Evolutionary conservation across 345 rosid genomes (phyloP).

Genomic region (Angophora floribunda): DNA sequence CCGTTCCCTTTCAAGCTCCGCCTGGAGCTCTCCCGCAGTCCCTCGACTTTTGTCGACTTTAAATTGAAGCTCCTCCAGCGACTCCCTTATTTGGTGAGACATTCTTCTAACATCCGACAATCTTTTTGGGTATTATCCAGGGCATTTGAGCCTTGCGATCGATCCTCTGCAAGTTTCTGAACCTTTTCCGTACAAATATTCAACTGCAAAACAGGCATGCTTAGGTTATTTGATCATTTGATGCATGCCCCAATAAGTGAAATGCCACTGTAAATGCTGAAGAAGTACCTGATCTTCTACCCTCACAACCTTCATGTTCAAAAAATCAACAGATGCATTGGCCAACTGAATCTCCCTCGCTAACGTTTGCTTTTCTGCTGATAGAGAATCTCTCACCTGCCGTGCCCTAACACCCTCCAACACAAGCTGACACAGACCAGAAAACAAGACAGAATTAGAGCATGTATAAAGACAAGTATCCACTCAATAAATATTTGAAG

Average conservation of each 20-base stretch:
- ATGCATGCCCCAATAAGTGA: neutral
- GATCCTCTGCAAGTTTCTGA: constrained; percentile 68
- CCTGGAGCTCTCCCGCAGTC: constrained; percentile 40
- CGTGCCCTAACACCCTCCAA: constrained; percentile 73
- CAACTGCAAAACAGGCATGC: constrained; percentile 43
- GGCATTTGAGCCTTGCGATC: constrained; percentile 30
- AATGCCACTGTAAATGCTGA: neutral
- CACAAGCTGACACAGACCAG: constrained; percentile 46
- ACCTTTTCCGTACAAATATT: constrained; percentile 54
- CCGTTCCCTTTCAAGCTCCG: constrained; percentile 72
- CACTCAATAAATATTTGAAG: neutral
- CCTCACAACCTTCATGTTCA: constrained; percentile 51
- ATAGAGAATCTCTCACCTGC: constrained; percentile 57
- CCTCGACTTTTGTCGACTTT: constrained; percentile 46
- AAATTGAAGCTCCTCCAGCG: constrained; percentile 54
- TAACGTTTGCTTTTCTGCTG: constrained; percentile 47
- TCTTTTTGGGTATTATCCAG: constrained; percentile 54
- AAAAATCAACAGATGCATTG: constrained; percentile 52
- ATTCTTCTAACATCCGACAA: constrained; percentile 46
- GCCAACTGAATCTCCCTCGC: constrained; percentile 72
- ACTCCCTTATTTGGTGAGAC: constrained; percentile 57
- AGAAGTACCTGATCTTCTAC: constrained; percentile 81
- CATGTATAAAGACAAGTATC: neutral
- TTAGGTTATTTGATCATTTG: neutral
- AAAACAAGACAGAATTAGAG: neutral